phyloP scores from a whole-genome alignment of 2,329 filamentous ascomycete species.

The Berkeleyomyces rouxiae region DNA sequence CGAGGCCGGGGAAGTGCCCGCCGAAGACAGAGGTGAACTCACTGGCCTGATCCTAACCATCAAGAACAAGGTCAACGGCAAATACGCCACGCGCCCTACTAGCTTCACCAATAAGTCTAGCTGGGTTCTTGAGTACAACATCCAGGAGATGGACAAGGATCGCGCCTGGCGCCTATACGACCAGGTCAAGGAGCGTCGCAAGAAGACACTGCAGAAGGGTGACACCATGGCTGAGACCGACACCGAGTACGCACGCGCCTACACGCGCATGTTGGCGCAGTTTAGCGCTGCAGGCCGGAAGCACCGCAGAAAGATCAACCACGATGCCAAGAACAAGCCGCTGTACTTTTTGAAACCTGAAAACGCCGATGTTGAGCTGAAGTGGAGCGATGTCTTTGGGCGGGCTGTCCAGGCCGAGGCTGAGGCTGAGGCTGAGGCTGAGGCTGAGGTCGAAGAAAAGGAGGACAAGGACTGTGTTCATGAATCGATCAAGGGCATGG shows the following conservation, averaged over 20 bases:
- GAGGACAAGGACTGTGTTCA: not conserved
- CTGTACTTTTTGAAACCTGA: conserved; percentile 26
- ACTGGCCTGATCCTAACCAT: conserved; percentile 57
- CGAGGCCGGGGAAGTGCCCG: not conserved
- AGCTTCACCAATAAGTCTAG: conserved; percentile 25
- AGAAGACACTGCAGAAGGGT: conserved; percentile 23
- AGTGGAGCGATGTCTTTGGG: conserved; percentile 23
- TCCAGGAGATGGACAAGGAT: conserved; percentile 41
- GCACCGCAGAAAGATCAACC: conserved; percentile 39
- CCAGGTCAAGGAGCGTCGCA: conserved; percentile 39
- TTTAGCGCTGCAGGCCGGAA: conserved; percentile 36
- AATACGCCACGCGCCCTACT: conserved; percentile 43
- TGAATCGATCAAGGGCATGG: not conserved
- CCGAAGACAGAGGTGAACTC: conserved; percentile 23
- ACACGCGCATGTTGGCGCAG: conserved; percentile 32
- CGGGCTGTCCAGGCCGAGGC: not conserved
- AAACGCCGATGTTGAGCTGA: conserved; percentile 23
- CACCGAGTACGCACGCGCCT: conserved; percentile 25
- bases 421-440: not conserved
- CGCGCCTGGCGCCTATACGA: conserved; percentile 37
- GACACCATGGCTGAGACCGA: conserved; percentile 19
- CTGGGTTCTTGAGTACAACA: conserved; percentile 67
- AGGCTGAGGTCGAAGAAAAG: not conserved
- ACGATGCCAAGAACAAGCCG: conserved; percentile 30
- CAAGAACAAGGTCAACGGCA: conserved; percentile 54